Evolutionary conservation across 495 filamentous ascomycete species (phyloP).

Genomic region (Aspergillus conjunctus): DNA sequence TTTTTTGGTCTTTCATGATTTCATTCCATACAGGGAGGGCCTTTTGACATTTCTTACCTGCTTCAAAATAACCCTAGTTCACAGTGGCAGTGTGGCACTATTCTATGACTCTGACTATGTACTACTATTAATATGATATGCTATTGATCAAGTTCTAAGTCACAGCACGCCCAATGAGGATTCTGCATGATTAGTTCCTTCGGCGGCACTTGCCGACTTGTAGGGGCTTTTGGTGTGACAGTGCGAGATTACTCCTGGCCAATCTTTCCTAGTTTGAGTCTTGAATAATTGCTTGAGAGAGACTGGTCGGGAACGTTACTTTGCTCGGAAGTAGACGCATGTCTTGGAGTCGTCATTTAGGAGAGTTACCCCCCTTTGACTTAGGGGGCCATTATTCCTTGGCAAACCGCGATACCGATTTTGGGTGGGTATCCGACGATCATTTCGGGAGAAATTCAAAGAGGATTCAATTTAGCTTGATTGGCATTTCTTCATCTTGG

Average conservation of each 20-base stretch:
- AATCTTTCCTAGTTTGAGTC: neutral
- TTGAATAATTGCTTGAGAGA: neutral
- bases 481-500: neutral
- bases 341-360: neutral
- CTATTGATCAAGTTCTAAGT: no score
- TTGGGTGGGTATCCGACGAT: neutral
- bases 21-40: neutral
- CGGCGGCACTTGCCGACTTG: no score
- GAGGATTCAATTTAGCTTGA: conserved; percentile 1
- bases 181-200: neutral
- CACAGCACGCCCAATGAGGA: neutral
- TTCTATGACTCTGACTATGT: no score
- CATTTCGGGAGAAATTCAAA: conserved; percentile 11
- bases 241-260: neutral
- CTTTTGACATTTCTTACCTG: no score
- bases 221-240: neutral
- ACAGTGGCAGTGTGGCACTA: neutral
- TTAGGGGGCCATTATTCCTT: neutral
- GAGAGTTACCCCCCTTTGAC: neutral
- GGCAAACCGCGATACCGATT: neutral
- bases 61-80: neutral
- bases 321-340: conserved; percentile 6
- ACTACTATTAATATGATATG: no score
- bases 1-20: neutral
- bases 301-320: conserved; percentile 10